These are phyloP conservation scores for Exserohilum rostratum DNA, from an alignment of 2,329 filamentous ascomycete species.

Conservation along the genomic window DNA sequence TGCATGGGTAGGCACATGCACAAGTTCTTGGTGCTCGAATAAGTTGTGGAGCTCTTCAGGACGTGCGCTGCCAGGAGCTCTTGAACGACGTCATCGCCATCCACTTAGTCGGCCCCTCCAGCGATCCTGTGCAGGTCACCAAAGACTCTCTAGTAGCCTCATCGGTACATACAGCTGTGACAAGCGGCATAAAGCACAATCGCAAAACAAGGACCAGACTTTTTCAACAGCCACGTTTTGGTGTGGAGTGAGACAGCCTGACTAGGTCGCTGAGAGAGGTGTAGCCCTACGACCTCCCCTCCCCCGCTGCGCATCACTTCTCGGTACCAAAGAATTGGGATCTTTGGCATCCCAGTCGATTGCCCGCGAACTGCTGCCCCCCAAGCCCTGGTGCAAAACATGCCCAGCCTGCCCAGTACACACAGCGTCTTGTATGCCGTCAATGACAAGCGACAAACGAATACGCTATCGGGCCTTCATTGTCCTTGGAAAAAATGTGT, in stretches of 20 bases:
- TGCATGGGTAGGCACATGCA: not conserved
- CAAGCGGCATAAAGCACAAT: not conserved
- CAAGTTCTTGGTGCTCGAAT: not conserved
- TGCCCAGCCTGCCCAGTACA: not conserved
- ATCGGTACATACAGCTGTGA: not conserved
- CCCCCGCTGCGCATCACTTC: slow-evolving; percentile 8
- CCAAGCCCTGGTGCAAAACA: too few species aligned
- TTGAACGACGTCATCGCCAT: not conserved
- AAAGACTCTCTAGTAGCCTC: not conserved
- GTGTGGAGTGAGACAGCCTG: not conserved
- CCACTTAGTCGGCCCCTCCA: not conserved
- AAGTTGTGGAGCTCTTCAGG: not conserved
- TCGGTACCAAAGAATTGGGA: slow-evolving; percentile 8
- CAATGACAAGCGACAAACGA: not conserved
- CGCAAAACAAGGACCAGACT: not conserved
- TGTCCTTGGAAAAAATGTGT: not conserved
- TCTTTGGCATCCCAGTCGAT: not conserved
- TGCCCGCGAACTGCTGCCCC: not conserved
- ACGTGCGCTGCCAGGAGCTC: not conserved
- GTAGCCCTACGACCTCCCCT: slow-evolving; percentile 2
- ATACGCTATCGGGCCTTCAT: not conserved
- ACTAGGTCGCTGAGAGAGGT: not conserved
- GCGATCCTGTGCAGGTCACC: not conserved
- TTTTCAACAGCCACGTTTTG: not conserved
- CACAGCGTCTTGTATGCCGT: not conserved